Evolutionary conservation across 768 basidiomycete species (phyloP).

Genomic region (Mycena filopes): DNA sequence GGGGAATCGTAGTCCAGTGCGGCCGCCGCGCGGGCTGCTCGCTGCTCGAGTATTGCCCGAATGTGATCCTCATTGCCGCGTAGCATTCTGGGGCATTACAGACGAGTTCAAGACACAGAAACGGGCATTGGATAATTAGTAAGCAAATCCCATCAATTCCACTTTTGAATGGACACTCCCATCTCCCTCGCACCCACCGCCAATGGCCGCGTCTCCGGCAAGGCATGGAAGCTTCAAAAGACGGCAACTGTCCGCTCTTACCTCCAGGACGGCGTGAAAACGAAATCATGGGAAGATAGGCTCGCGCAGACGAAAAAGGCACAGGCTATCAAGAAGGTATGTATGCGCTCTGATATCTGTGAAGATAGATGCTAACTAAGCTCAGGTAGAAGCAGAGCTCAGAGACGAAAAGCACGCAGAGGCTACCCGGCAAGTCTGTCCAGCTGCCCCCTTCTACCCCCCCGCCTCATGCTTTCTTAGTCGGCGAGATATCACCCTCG

Average conservation of each 20-base stretch:
- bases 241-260: constrained; percentile 70
- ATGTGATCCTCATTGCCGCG: constrained; percentile 55
- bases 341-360: no score
- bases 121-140: no score
- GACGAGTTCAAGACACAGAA: background rate
- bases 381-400: constrained; percentile 77
- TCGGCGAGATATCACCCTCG: constrained; percentile 72
- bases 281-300: constrained; percentile 73
- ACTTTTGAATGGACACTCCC: constrained; percentile 15
- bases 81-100: constrained; percentile 46
- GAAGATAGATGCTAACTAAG: no score
- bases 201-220: constrained; percentile 75
- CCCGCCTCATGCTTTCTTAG: constrained; percentile 47
- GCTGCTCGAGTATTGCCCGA: constrained; percentile 63
- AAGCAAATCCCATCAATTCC: no score
- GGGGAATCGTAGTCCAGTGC: constrained; percentile 66
- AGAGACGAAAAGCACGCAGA: constrained; percentile 83
- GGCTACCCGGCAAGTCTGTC: constrained; percentile 59
- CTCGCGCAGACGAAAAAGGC: constrained; percentile 76
- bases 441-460: background rate
- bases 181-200: constrained; percentile 64
- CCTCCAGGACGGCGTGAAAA: constrained; percentile 70
- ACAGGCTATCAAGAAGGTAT: constrained; percentile 76
- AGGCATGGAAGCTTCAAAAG: constrained; percentile 70
- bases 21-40: constrained; percentile 59